Percentiles rank a stretch among this genome's conserved stretches.
These are phyloP conservation scores for Nemania sp. DNA, from an alignment of 2,329 filamentous ascomycete genomes.

Conservation along the genomic window DNA sequence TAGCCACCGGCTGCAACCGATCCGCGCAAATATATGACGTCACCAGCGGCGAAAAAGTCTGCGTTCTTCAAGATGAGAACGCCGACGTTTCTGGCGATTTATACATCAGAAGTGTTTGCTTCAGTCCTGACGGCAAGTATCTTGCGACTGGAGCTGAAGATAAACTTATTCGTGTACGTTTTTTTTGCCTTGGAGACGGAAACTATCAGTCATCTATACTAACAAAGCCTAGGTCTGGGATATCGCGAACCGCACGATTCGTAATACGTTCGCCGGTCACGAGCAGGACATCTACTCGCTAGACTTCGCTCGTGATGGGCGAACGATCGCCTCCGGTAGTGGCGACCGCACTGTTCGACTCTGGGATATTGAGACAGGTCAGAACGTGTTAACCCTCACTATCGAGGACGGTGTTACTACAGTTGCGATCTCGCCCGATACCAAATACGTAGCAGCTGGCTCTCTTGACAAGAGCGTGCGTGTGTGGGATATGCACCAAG, in stretches of 20 bases:
- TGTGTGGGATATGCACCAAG: slow-evolving; percentile 90
- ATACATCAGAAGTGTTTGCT: slow-evolving; percentile 97
- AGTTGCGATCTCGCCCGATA: slow-evolving; percentile 94
- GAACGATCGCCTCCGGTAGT: slow-evolving; percentile 92
- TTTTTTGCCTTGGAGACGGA: not conserved
- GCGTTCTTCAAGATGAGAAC: slow-evolving; percentile 84
- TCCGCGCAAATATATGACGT: slow-evolving; percentile 99
- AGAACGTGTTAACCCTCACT: slow-evolving; percentile 79
- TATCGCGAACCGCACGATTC: slow-evolving; percentile 79
- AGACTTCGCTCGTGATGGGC: slow-evolving; percentile 91
- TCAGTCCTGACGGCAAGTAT: slow-evolving; percentile 93
- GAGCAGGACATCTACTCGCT: slow-evolving; percentile 98
- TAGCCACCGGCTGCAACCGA: slow-evolving; percentile 95
- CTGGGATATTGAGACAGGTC: slow-evolving; percentile 89
- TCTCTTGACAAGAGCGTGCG: slow-evolving; percentile 97
- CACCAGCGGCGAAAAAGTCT: slow-evolving; percentile 81
- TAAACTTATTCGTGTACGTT: slow-evolving; percentile 87
- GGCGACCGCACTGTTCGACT: slow-evolving; percentile 93
- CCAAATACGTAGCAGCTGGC: slow-evolving; percentile 89
- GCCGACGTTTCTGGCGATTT: slow-evolving; percentile 88
- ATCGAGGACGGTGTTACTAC: slow-evolving; percentile 98
- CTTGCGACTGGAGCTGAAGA: slow-evolving; percentile 96
- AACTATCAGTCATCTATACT: slow-evolving; percentile 10
- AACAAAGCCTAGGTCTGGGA: slow-evolving; percentile 79
- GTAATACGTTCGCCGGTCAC: slow-evolving; percentile 92